These are phyloP conservation scores for Tephrocybe sp. DNA, from an alignment of 768 basidiomycete species.

Conservation along the genomic window DNA sequence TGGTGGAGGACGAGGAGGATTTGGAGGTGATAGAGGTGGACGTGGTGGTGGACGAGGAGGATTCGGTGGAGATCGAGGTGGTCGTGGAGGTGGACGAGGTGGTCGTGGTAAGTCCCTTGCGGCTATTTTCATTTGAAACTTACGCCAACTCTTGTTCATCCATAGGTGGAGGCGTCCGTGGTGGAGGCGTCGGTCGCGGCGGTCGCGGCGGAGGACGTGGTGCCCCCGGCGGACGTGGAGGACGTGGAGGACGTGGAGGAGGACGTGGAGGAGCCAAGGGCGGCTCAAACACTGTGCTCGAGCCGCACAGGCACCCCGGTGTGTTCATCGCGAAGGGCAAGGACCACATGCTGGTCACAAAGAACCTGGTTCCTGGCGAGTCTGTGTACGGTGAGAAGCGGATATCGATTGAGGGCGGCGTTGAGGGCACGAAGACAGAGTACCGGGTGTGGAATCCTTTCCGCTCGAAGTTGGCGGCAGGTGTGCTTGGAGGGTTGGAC, in stretches of 20 bases:
- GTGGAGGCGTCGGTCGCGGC: constrained; percentile 36
- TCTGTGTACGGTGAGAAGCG: constrained; percentile 99
- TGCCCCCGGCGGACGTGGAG: constrained; percentile 43
- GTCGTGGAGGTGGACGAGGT: constrained; percentile 42
- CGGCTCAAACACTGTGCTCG: constrained; percentile 86
- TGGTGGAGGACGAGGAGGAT: constrained; percentile 44
- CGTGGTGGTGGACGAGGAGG: constrained; percentile 43
- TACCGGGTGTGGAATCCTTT: constrained; percentile 99
- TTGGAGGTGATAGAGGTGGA: constrained; percentile 36
- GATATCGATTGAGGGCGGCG: constrained; percentile 79
- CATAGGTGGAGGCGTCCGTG: constrained; percentile 26
- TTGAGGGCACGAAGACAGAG: constrained; percentile 85
- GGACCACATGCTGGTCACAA: constrained; percentile 95
- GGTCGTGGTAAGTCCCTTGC: constrained; percentile 28
- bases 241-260: constrained; percentile 51
- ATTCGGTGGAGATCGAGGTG: constrained; percentile 35
- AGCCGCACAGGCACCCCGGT: constrained; percentile 93
- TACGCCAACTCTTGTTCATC: neutral
- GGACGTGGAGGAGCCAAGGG: constrained; percentile 75
- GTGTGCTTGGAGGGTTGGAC: constrained; percentile 94
- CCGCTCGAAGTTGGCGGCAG: constrained; percentile 94
- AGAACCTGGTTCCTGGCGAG: constrained; percentile 97
- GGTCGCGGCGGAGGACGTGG: constrained; percentile 44
- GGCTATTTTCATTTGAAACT: neutral
- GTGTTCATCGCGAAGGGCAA: constrained; percentile 98